Evolutionary conservation across 225 moss, liverwort and hornwort species (phyloP), one percentile per base, ranked within the genome.

Genomic region (Polytrichum formosum): DNA sequence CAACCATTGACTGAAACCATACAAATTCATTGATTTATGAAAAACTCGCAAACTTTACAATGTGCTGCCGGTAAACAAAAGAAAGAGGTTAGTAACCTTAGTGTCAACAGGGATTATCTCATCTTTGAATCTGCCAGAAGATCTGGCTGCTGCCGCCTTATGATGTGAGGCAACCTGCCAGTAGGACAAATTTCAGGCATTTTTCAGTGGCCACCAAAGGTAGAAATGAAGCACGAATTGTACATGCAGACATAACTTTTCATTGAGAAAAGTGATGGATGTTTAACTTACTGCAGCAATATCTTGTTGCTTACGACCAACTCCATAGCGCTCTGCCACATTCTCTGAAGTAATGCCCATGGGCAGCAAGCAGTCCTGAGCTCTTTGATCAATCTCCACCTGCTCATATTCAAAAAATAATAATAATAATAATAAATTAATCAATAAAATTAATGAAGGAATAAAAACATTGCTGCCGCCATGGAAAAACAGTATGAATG

Each of bases 301-400:
- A 61, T 93, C 93, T 64, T 93, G 91, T 67, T 90, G 88, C 76
- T 76, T 65, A 65, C 91, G 77, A 56, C 79, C 71, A 53, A 94
- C 72, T 1, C 84, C 88, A 46, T 84, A 91, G 25, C 78, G 72
- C 7, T 74, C 54, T 17, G 90, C 90, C 26, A 90, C 90, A 69
- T 90, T 90, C 68, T 90, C 90, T 35, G 89, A 91, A 4, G 89
- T 91, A 4, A 89, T 71, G 71, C 91, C 91, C 91, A 91, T 91
- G 1, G 91, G 91, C 26, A 91, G 74, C 87, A 91, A 61, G 65
- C 87, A 89, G 26, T 87, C 89, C 26, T 82, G 79, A 9, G 89
- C 89, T 72, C 84, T 76, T 70, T 83, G 81, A 67, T 79, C 69
- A 13, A 28, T 61, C 27, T 75, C 78, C 30, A 79, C 63, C 79